Conservation (phyloP, 2,329 filamentous ascomycete genomes). For the Exophiala lecanii-corni region DNA sequence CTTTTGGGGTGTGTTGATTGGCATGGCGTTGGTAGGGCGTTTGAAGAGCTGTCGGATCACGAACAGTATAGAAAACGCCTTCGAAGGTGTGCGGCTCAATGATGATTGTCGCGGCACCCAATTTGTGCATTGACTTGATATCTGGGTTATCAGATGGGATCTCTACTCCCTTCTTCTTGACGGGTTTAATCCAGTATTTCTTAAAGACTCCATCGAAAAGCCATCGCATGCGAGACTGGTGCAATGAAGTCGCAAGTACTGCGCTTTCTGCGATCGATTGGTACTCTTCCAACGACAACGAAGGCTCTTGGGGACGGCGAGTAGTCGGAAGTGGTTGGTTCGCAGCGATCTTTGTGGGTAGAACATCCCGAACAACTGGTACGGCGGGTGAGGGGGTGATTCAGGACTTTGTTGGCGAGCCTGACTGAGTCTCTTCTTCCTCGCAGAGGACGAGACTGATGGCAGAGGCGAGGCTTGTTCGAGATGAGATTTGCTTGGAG, state of each 20-base stretch:
- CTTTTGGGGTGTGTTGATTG: conserved; percentile 20
- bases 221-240: conserved; percentile 57
- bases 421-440: conserved; percentile 29
- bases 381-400: conserved; percentile 28
- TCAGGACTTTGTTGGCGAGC: conserved; percentile 28
- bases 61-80: conserved; percentile 52
- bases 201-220: conserved; percentile 51
- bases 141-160: conserved; percentile 44
- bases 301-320: conserved; percentile 44
- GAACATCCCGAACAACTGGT: conserved; percentile 31
- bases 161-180: conserved; percentile 50
- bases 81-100: conserved; percentile 62
- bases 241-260: conserved; percentile 53
- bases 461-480: conserved; percentile 21
- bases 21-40: conserved; percentile 24
- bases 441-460: conserved; percentile 5
- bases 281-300: conserved; percentile 50
- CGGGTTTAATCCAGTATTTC: conserved; percentile 55
- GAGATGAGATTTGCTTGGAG: too few species aligned
- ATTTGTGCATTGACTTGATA: conserved; percentile 49
- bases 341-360: conserved; percentile 52
- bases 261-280: conserved; percentile 58
- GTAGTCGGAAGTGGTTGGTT: conserved; percentile 52
- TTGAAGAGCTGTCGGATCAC: conserved; percentile 42
- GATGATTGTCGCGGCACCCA: conserved; percentile 55